Base-by-base conservation (phyloP, 2,329 filamentous ascomycete genomes). In the Monilinia aucupariae region DNA sequence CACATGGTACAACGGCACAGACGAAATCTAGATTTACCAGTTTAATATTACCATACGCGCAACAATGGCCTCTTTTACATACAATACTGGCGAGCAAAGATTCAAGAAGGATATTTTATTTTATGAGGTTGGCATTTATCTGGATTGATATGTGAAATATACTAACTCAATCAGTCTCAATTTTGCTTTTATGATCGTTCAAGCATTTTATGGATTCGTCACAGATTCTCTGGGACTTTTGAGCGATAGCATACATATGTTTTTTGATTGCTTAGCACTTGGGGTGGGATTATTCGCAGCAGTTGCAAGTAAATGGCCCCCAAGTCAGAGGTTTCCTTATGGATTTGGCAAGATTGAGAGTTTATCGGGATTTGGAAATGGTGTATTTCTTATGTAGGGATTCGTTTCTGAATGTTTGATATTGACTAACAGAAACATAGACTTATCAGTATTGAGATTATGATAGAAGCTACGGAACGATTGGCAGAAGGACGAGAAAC, bases 211-310 rank as follows among this genome's bases (percentile, higher is more conserved):
- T 72, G 94, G 94, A 55, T 96, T 94, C 71, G 78, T 94, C 13
- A 97, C 92, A 4, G 92, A 96, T 69, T 99, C 94, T 0, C 79
- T 99, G 6, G 94, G 94, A 3, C 81, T 99, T n/a, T 84, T 99
- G 22, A 96, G 92, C 69, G 94, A 99, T 76, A 97, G 92, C 71
- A 94, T 99, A 67, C 94, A 99, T 77, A 99, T 99, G 94, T 93
- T 99, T 72, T 97, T 99, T 71, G 94, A 99, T 76, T 99, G 94
- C 69, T 86, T 97, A 43, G 94, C 93, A 25, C 82, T 99, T 34
- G 85, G 90, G 1, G 92, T 99, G 43, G 94, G 94, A 13, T 80
- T 99, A 12, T 88, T 93, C 70, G 94, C 94, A 34, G 89, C 93
- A 1, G 92, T 99, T 7, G 91, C 96, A 80, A 94, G 91, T 76